Evolutionary conservation across 768 basidiomycete species (phyloP).

Genomic region (Gymnopilus junonius): DNA sequence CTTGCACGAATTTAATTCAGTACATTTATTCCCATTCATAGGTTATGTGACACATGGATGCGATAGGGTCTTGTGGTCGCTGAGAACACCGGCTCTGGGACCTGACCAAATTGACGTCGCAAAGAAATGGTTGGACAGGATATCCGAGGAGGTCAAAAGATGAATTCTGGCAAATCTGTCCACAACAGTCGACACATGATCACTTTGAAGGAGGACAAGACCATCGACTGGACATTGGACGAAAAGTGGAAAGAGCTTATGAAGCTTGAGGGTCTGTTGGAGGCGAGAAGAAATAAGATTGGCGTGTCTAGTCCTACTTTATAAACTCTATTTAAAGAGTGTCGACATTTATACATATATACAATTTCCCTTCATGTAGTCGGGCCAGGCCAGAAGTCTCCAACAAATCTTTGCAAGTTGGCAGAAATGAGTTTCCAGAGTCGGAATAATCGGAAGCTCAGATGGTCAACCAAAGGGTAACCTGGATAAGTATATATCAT

Average conservation of each 20-base stretch:
- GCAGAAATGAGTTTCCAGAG: no score
- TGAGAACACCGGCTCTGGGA: conserved; percentile 54
- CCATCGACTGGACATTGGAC: conserved; percentile 61
- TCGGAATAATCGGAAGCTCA: no score
- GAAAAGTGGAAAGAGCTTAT: conserved; percentile 55
- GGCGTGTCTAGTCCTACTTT: background rate
- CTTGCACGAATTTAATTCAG: background rate
- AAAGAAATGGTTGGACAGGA: conserved; percentile 55
- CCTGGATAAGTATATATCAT: no score
- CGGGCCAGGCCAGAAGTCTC: no score
- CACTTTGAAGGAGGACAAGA: conserved; percentile 52
- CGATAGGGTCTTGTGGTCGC: conserved; percentile 66
- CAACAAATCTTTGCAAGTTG: no score
- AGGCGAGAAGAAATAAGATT: conserved; percentile 1
- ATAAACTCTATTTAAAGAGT: no score
- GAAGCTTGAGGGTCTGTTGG: conserved; percentile 29
- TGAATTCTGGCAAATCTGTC: conserved; percentile 16
- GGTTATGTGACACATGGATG: conserved; percentile 75
- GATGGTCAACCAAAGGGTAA: no score
- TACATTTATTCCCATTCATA: conserved; percentile 23
- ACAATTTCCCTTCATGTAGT: no score
- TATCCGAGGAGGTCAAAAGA: conserved; percentile 46
- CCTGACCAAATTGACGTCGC: conserved; percentile 51
- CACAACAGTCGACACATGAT: conserved; percentile 45
- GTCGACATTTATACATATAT: no score